Conservation (phyloP, 768 basidiomycete species). For the Trametes elegans region DNA sequence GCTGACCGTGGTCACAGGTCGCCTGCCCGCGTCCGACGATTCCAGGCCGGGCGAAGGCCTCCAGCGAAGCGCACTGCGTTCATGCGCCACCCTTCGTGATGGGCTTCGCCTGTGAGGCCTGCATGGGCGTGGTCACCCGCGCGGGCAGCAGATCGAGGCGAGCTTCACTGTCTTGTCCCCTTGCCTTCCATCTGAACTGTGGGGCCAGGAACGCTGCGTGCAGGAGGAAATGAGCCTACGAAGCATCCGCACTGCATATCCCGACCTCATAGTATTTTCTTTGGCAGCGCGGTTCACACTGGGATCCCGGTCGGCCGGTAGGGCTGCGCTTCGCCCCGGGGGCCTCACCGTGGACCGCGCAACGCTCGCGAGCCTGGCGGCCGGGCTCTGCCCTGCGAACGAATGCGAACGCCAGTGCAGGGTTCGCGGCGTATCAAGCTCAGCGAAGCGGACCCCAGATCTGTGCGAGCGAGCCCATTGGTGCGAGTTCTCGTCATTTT, state of each 20-base stretch:
- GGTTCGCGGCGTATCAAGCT: constrained; percentile 1
- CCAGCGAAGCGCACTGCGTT: neutral
- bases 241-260: neutral
- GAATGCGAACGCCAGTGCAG: neutral
- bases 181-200: neutral
- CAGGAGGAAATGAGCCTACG: neutral
- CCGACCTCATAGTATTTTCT: too few species aligned
- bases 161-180: neutral
- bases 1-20: constrained; percentile 17
- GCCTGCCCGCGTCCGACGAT: neutral
- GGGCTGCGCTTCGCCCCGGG: neutral
- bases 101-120: neutral
- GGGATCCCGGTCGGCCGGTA: too few species aligned
- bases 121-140: neutral
- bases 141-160: neutral
- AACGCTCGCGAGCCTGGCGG: neutral
- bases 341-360: too few species aligned
- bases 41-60: constrained; percentile 2
- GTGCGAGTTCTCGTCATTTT: constrained; percentile 1
- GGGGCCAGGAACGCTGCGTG: neutral
- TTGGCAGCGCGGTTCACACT: neutral
- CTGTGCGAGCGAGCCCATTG: constrained; percentile 4
- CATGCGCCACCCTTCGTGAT: constrained; percentile 6
- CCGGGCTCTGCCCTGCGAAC: neutral
- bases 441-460: constrained; percentile 14